phyloP scores from a whole-genome alignment of 1,139 yeast species.

The Kodamaea sp. region DNA sequence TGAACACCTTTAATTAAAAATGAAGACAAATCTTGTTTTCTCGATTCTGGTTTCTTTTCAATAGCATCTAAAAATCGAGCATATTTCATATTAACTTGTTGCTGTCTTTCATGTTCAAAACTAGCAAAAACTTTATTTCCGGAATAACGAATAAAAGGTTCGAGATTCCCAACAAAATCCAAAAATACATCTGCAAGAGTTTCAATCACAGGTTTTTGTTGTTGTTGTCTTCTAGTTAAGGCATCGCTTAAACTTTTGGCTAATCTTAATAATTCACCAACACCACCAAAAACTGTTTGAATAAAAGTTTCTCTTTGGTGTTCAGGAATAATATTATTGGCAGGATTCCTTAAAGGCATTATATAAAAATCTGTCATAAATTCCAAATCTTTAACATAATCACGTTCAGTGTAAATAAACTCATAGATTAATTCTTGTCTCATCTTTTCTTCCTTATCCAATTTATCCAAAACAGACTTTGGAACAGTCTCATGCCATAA shows the following conservation, averaged over 20 bases:
- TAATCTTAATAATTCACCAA: slow-evolving; percentile 79
- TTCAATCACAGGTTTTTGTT: slow-evolving; percentile 74
- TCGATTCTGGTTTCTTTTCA: slow-evolving; percentile 81
- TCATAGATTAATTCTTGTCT: slow-evolving; percentile 95
- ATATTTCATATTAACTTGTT: slow-evolving; percentile 83
- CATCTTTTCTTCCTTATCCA: slow-evolving; percentile 83
- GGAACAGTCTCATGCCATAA: slow-evolving; percentile 95
- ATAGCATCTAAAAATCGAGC: slow-evolving; percentile 91
- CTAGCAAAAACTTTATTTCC: slow-evolving; percentile 97
- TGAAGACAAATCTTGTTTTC: slow-evolving; percentile 88
- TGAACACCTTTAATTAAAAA: slow-evolving; percentile 94
- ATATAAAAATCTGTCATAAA: slow-evolving; percentile 92
- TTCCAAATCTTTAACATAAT: slow-evolving; percentile 91
- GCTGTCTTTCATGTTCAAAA: slow-evolving; percentile 93
- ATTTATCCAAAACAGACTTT: slow-evolving; percentile 67
- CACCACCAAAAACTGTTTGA: slow-evolving; percentile 87
- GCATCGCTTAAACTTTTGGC: slow-evolving; percentile 87
- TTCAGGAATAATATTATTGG: slow-evolving; percentile 80
- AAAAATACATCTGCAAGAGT: slow-evolving; percentile 84
- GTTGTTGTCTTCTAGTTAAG: slow-evolving; percentile 81
- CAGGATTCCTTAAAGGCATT: slow-evolving; percentile 74
- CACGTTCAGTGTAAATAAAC: slow-evolving; percentile 89
- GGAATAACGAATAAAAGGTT: slow-evolving; percentile 88
- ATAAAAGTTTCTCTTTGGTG: slow-evolving; percentile 87
- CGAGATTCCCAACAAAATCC: slow-evolving; percentile 81